phyloP scores from a whole-genome alignment of 176 grass and related monocot species.

The Alopecurus myosuroides region DNA sequence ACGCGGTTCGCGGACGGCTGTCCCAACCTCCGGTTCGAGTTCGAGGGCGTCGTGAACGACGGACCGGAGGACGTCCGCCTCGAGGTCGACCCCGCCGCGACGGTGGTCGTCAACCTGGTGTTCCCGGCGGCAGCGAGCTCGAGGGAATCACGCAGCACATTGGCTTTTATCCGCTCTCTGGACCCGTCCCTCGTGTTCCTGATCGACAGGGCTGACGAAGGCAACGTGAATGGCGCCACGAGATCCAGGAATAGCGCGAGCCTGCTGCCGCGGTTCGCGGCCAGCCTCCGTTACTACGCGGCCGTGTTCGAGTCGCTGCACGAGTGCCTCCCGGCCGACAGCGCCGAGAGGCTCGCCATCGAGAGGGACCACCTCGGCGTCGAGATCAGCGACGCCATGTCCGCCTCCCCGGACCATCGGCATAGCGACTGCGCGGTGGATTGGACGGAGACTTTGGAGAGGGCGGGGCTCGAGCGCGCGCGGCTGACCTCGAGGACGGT shows the following conservation, averaged over 20 bases:
- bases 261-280: conserved; percentile 46
- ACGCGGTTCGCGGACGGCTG: conserved; percentile 49
- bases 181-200: conserved; percentile 61
- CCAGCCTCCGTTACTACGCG: conserved; percentile 50
- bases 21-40: conserved; percentile 55
- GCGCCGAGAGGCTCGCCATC: conserved; percentile 60
- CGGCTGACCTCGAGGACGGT: conserved; percentile 61
- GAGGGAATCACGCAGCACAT: conserved; percentile 14
- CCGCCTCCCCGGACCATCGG: not conserved
- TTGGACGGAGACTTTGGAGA: conserved; percentile 54
- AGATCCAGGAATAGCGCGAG: not conserved
- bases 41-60: conserved; percentile 48
- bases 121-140: conserved; percentile 39
- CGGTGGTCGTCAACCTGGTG: conserved; percentile 68
- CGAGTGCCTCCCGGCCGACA: conserved; percentile 68
- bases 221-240: not conserved
- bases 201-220: conserved; percentile 41
- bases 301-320: conserved; percentile 79
- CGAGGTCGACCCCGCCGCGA: conserved; percentile 30
- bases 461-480: conserved; percentile 43
- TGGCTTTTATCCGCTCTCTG: conserved; percentile 42
- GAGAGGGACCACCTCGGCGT: conserved; percentile 68
- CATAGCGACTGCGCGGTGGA: not conserved
- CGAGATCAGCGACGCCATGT: conserved; percentile 53
- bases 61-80: not conserved